A percentile compares a stretch with the other conserved stretches of the same genome.
Evolutionary conservation across 2,329 filamentous ascomycete species (phyloP).

Genomic region (Leptoxyphium fumago): DNA sequence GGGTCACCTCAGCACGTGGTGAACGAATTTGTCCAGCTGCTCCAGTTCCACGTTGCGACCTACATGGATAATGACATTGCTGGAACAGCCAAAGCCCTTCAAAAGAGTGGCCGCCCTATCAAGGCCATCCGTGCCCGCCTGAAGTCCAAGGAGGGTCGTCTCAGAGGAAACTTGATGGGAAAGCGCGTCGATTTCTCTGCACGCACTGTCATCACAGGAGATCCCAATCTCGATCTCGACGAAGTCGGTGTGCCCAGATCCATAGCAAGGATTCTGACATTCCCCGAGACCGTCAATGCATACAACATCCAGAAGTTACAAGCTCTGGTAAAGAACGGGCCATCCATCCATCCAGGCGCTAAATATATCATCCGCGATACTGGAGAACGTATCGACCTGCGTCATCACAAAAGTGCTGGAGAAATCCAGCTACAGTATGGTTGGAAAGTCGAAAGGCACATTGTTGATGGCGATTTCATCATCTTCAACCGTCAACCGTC

Average conservation of each 20-base stretch:
- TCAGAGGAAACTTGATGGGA: conserved; percentile 97
- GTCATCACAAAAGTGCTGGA: conserved; percentile 77
- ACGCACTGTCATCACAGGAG: conserved; percentile 97
- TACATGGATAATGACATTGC: conserved; percentile 99
- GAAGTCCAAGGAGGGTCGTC: conserved; percentile 97
- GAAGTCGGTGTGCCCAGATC: conserved; percentile 93
- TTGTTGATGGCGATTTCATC: conserved; percentile 92
- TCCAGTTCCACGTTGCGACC: conserved; percentile 96
- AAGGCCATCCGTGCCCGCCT: conserved; percentile 93
- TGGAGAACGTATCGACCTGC: conserved; percentile 85
- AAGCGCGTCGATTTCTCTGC: conserved; percentile 99
- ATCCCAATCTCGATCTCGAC: conserved; percentile 89
- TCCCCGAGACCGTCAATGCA: conserved; percentile 90
- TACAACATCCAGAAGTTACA: conserved; percentile 95
- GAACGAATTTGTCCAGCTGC: conserved; percentile 73
- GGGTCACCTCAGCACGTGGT: conserved; percentile 85
- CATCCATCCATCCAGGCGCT: conserved; percentile 87
- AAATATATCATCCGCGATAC: conserved; percentile 92
- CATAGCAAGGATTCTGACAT: conserved; percentile 85
- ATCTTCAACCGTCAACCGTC: conserved; percentile 99
- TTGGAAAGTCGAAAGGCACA: conserved; percentile 96
- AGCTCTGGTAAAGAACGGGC: conserved; percentile 78
- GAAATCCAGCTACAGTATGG: conserved; percentile 84
- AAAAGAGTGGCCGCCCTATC: conserved; percentile 91
- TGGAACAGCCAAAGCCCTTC: conserved; percentile 80